phyloP scores from a whole-genome alignment of 192 early-diverging fungal species.

The Geranomyces variabilis region DNA sequence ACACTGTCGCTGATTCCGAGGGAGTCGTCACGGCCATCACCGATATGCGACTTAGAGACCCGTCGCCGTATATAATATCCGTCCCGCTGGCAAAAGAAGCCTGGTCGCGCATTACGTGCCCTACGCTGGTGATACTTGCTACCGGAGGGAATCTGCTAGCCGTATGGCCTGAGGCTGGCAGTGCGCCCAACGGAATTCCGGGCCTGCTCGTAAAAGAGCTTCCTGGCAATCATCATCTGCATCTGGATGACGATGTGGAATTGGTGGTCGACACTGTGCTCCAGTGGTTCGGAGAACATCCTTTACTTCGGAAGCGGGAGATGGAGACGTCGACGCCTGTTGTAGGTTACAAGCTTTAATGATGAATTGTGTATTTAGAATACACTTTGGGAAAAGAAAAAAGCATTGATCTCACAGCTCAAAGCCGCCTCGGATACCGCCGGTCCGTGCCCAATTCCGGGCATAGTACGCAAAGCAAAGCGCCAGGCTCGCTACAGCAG shows the following conservation, averaged over 20 bases:
- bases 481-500: conserved; percentile 20
- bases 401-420: conserved; percentile 1
- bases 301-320: background rate
- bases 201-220: background rate
- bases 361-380: no score
- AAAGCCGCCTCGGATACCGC: background rate
- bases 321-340: no score
- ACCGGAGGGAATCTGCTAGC: background rate
- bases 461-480: conserved; percentile 27
- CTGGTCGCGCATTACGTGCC: background rate
- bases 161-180: background rate
- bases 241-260: background rate
- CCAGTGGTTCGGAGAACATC: background rate
- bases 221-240: background rate
- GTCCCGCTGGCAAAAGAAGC: background rate
- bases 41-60: background rate
- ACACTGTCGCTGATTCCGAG: background rate
- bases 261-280: background rate
- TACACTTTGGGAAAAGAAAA: no score
- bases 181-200: background rate
- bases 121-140: background rate
- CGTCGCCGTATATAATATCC: background rate
- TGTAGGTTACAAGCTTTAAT: no score
- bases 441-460: background rate
- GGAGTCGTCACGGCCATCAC: background rate